A percentile compares a stretch with the other conserved stretches of the same genome.
Evolutionary conservation across 2,329 filamentous ascomycete species (phyloP).

Genomic region (Macrophomina pseudophaseolina): DNA sequence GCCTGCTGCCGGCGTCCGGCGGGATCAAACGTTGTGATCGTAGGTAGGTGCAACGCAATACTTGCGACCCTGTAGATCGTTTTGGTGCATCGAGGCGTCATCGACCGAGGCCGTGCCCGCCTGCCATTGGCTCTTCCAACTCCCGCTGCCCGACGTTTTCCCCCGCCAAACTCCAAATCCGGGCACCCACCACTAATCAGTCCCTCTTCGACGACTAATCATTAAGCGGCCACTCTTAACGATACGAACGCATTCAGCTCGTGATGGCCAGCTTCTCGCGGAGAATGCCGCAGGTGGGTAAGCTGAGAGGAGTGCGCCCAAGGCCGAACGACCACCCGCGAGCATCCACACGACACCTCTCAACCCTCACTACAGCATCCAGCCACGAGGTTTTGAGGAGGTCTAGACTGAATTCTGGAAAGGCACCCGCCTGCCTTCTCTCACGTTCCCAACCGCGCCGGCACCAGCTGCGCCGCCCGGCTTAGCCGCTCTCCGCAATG

Average conservation of each 20-base stretch:
- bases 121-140: background rate
- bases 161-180: background rate
- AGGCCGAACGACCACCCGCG: background rate
- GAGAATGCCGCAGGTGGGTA: background rate
- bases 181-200: background rate
- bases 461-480: background rate
- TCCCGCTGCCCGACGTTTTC: background rate
- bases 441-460: background rate
- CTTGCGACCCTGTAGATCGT: slow-evolving; percentile 21
- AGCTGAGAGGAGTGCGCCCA: background rate
- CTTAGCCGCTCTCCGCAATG: background rate
- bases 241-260: background rate
- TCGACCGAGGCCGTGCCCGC: background rate
- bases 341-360: too few relatives aligned
- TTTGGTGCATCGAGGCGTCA: slow-evolving; percentile 26
- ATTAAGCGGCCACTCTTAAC: background rate
- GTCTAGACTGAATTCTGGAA: background rate
- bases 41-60: background rate
- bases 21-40: background rate
- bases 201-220: background rate
- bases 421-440: background rate
- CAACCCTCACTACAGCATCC: too few relatives aligned
- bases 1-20: background rate
- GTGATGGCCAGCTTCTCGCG: background rate
- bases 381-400: too few relatives aligned